Conservation (phyloP, 345 rosid species). For the Murraya paniculata region DNA sequence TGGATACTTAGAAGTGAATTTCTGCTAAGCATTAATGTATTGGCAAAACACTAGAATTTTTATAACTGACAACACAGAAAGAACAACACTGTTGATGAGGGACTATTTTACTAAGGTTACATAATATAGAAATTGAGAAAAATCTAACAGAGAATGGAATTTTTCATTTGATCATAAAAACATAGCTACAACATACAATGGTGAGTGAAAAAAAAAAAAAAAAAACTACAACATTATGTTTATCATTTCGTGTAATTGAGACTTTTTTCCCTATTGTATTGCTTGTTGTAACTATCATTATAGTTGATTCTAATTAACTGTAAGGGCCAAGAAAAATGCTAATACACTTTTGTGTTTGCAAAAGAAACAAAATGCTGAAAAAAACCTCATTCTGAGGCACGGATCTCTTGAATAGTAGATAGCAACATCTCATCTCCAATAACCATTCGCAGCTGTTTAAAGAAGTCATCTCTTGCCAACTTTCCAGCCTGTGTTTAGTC, state of each 20-base stretch:
- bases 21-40: background rate
- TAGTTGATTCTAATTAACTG: constrained; percentile 7
- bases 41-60: background rate
- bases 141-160: background rate
- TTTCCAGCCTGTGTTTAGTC: constrained; percentile 32
- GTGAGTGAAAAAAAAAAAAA: background rate
- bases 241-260: background rate
- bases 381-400: constrained; percentile 21
- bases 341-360: background rate
- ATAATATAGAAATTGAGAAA: background rate
- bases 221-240: background rate
- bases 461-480: constrained; percentile 29
- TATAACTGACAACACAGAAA: background rate
- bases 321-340: background rate
- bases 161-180: background rate
- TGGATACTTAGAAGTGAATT: background rate
- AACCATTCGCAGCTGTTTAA: constrained; percentile 27
- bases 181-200: background rate
- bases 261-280: background rate
- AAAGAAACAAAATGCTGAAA: constrained; percentile 11
- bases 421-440: constrained; percentile 38
- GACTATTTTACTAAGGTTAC: background rate
- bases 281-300: background rate
- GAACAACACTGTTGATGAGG: background rate
- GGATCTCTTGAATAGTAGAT: constrained; percentile 32